A percentile compares a stretch with the other conserved stretches of the same genome.
phyloP scores from a whole-genome alignment of 495 filamentous ascomycete species.

The Neurospora sublineolata region DNA sequence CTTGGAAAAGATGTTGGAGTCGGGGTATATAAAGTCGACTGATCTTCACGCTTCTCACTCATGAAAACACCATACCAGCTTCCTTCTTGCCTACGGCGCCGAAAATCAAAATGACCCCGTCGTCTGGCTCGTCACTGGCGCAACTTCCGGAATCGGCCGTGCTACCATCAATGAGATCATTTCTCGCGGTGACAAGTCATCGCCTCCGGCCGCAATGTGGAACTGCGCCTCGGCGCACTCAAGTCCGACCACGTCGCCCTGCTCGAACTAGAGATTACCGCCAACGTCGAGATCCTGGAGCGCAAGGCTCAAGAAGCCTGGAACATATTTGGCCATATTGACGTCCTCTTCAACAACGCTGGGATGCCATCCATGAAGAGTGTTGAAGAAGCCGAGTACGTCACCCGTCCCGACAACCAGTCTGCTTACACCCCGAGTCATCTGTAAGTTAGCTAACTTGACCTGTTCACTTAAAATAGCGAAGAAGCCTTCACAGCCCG shows the following conservation, averaged over 20 bases:
- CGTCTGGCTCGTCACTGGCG: conserved; percentile 20
- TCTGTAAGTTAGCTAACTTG: not conserved
- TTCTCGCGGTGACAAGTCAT: conserved; percentile 37
- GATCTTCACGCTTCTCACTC: not conserved
- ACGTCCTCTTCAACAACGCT: conserved; percentile 24
- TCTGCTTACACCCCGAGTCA: not conserved
- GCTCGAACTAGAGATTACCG: conserved; percentile 33
- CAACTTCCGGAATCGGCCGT: conserved; percentile 19
- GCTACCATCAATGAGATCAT: conserved; percentile 33
- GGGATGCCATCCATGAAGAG: conserved; percentile 15
- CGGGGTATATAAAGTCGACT: not conserved
- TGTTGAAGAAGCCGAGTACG: conserved; percentile 16
- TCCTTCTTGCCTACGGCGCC: not conserved
- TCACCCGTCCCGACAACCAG: not conserved
- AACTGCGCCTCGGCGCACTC: conserved; percentile 12
- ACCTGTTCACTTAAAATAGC: conserved; percentile 1
- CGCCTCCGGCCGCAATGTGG: conserved; percentile 25
- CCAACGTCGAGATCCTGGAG: conserved; percentile 10
- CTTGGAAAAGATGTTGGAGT: not conserved
- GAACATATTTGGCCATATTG: conserved; percentile 20
- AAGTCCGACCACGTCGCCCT: conserved; percentile 13
- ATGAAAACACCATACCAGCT: not conserved
- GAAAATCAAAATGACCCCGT: conserved; percentile 9
- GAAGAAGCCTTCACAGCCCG: conserved; percentile 28
- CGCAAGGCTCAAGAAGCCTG: conserved; percentile 12